These are phyloP conservation scores for Trichoderma reesei DNA, from an alignment of 495 filamentous ascomycete species.

Conservation along the genomic window DNA sequence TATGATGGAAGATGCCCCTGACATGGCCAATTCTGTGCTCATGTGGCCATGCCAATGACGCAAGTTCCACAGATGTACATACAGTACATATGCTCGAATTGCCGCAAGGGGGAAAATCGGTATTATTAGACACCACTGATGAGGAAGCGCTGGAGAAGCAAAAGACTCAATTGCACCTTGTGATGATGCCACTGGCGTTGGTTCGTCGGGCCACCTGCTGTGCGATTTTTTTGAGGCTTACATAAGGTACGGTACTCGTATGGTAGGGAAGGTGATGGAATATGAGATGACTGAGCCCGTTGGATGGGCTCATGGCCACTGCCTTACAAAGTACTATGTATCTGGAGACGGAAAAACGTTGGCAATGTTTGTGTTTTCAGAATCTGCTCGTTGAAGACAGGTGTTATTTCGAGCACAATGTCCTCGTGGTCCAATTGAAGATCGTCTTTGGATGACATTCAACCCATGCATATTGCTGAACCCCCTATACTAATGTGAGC, in stretches of 20 bases:
- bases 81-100: no score
- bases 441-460: no score
- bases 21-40: not conserved
- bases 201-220: not conserved
- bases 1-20: not conserved
- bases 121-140: not conserved
- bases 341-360: no score
- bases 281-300: not conserved
- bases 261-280: not conserved
- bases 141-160: not conserved
- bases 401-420: no score
- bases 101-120: not conserved
- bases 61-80: not conserved
- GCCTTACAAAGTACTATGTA: no score
- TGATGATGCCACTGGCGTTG: not conserved
- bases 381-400: no score
- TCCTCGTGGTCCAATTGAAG: no score
- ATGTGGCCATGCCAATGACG: not conserved
- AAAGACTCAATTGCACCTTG: constrained; percentile 3
- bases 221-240: not conserved
- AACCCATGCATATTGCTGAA: no score
- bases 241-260: not conserved
- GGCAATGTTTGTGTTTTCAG: no score
- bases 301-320: no score
- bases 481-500: no score